Base-by-base conservation (phyloP, 805 yeast genomes). In the Tetrapisispora phaffii region DNA sequence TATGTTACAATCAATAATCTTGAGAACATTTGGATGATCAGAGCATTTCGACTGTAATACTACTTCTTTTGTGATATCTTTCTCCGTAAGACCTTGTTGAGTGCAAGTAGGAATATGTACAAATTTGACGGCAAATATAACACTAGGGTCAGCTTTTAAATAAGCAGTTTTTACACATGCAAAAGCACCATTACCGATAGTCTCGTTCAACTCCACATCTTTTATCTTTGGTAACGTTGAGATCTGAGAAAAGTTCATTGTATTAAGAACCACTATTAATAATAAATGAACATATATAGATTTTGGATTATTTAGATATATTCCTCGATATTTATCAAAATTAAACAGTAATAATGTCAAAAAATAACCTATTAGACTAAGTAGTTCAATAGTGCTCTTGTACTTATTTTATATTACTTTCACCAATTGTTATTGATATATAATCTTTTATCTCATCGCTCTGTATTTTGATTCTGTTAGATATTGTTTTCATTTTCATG, bases 101-200 rank as follows among this genome's bases (percentile, higher is more conserved):
- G 56, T 60, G 46, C 70, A 60, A 4, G 65, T 64, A 15, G 61
- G 60, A 13, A 71, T 57, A 57, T 77, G 74, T 24, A 80, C 71
- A 53, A 76, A 76, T 52, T 80, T 80, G 31, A 79, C 69, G 0
- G 86, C 86, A 46, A 77, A 72, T 1, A 73, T 54, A 49, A 64
- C 67, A 19, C 56, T 56, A 0, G 70, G 66, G 32, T 62, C 65
- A 13, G 58, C 60, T 29, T 56, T 60, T 36, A 65, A 47, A 35
- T 67, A 66, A 0, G 80, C 84, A 9, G 66, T 60, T 51, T 77
- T 76, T 4, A 80, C 83, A 44, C 73, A 69, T 2, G 84, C 86
- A 67, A 80, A 80, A 0, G 85, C 70, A 1, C 87, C 87, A 50
- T 77, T 79, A 0, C 86, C 87, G 13, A 80, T 67, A 0, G 82